Conservation (phyloP, 441 rosid genomes). For the Manihot esculenta region DNA sequence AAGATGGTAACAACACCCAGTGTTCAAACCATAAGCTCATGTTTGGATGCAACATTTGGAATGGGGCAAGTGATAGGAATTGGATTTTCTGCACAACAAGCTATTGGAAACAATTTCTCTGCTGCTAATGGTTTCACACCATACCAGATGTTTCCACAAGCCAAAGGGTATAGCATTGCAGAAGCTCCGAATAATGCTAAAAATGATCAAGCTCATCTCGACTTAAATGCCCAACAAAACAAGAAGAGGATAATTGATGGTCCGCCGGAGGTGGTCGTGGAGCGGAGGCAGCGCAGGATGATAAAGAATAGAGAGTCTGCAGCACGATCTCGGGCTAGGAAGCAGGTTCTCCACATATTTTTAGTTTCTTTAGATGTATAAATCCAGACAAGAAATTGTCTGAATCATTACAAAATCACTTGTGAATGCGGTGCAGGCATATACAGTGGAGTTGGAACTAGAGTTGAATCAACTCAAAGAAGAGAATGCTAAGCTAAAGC, state of each 20-base stretch:
- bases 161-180: conserved; percentile 30
- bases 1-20: conserved; percentile 18
- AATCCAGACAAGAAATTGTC: too few relatives aligned
- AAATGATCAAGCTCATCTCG: conserved; percentile 38
- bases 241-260: conserved; percentile 64
- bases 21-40: conserved; percentile 14
- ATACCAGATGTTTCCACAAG: conserved; percentile 35
- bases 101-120: conserved; percentile 20
- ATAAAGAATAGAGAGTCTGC: conserved; percentile 94
- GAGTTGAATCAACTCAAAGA: conserved; percentile 74
- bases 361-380: neutral
- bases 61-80: conserved; percentile 35
- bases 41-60: conserved; percentile 35
- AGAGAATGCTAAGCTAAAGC: conserved; percentile 71
- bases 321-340: conserved; percentile 90
- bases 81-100: conserved; percentile 29
- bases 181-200: conserved; percentile 35
- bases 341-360: conserved; percentile 47
- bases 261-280: conserved; percentile 66
- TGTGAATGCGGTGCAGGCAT: conserved; percentile 62
- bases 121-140: conserved; percentile 32
- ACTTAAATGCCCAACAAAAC: conserved; percentile 31
- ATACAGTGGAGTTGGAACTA: conserved; percentile 82
- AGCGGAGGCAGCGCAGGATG: conserved; percentile 85
- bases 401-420: neutral